Evolutionary conservation across 176 grass and related monocot genomes (phyloP).

Genomic region (Chrysopogon serrulatus): DNA sequence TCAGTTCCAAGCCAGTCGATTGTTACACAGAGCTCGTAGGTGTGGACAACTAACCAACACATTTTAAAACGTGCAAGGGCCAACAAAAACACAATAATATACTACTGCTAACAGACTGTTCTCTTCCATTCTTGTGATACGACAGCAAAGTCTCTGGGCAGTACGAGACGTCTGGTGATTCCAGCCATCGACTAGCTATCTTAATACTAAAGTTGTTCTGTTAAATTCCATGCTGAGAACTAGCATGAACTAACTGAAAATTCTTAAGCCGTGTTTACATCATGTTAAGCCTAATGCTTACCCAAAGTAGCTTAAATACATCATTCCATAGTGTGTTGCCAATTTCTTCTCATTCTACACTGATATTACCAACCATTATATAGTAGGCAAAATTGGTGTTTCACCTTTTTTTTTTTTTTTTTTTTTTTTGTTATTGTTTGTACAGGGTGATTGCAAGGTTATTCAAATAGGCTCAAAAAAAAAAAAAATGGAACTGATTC

Average conservation of each 20-base stretch:
- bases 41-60: not conserved
- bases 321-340: not conserved
- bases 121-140: not conserved
- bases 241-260: not conserved
- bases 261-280: slow-evolving; percentile 1
- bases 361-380: not conserved
- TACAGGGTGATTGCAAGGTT: slow-evolving; percentile 22
- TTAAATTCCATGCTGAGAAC: not conserved
- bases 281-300: not conserved
- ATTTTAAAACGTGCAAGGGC: not conserved
- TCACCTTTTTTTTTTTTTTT: too few species aligned
- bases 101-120: not conserved
- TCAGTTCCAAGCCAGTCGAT: not conserved
- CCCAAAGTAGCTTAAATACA: slow-evolving; percentile 1
- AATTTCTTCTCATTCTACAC: not conserved
- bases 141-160: not conserved
- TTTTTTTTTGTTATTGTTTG: not conserved
- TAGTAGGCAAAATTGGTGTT: slow-evolving; percentile 2
- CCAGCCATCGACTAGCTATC: not conserved
- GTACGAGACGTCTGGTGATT: not conserved
- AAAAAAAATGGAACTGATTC: not conserved
- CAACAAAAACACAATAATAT: not conserved
- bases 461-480: slow-evolving; percentile 22
- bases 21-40: not conserved
- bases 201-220: not conserved